phyloP scores from a whole-genome alignment of 306 rosid species.

The Aeschynomene evenia region DNA sequence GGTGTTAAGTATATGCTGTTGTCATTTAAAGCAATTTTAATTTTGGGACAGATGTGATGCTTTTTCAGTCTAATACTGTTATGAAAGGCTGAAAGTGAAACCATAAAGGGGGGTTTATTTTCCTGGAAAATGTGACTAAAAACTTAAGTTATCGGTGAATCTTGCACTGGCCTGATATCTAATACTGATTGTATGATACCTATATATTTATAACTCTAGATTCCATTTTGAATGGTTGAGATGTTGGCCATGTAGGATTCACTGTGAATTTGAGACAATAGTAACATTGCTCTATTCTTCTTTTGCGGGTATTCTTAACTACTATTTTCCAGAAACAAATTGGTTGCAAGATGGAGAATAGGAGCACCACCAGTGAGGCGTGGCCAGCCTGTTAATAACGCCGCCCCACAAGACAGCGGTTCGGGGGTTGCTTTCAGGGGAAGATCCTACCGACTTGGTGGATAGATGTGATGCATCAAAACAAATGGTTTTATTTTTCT shows the following conservation, averaged over 20 bases:
- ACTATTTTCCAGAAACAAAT: conserved; percentile 51
- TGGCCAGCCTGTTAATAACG: conserved; percentile 43
- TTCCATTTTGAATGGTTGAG: too few species aligned
- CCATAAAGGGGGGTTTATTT: background rate
- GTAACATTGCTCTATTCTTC: background rate
- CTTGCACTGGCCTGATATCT: too few species aligned
- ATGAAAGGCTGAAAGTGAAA: conserved; percentile 8
- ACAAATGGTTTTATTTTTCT: conserved; percentile 6
- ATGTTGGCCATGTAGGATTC: too few species aligned
- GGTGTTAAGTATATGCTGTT: conserved; percentile 7
- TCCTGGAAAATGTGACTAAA: too few species aligned
- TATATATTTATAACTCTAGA: too few species aligned
- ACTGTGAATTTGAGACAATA: too few species aligned
- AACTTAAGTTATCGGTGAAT: too few species aligned
- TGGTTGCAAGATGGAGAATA: conserved; percentile 81
- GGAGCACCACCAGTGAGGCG: conserved; percentile 51
- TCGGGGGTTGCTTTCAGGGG: conserved; percentile 79
- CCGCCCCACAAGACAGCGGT: conserved; percentile 49
- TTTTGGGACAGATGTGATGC: background rate
- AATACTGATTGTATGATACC: too few species aligned
- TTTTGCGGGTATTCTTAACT: conserved; percentile 46
- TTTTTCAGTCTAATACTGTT: background rate
- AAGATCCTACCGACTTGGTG: conserved; percentile 70
- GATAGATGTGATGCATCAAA: conserved; percentile 25
- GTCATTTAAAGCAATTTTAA: conserved; percentile 14